Evolutionary conservation across 2,329 filamentous ascomycete species (phyloP).

Genomic region (Talaromyces amestolkiae): DNA sequence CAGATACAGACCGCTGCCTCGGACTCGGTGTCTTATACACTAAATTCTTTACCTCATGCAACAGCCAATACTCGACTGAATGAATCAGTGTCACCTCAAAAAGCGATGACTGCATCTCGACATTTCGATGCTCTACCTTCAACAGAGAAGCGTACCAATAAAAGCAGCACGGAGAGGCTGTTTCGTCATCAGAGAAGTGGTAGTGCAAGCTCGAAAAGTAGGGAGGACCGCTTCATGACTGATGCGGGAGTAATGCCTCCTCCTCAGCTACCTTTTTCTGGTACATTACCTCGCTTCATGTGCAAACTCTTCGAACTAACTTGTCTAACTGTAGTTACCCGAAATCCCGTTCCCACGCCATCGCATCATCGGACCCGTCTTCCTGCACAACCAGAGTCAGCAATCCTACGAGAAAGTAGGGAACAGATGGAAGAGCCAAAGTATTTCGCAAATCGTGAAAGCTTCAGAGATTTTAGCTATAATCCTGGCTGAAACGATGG

Average conservation of each 20-base stretch:
- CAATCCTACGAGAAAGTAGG: slow-evolving; percentile 3
- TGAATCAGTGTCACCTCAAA: slow-evolving; percentile 26
- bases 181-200: slow-evolving; percentile 42
- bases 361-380: slow-evolving; percentile 22
- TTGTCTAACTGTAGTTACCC: background rate
- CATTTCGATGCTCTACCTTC: slow-evolving; percentile 22
- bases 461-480: slow-evolving; percentile 11
- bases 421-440: slow-evolving; percentile 1
- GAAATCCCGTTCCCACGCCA: slow-evolving; percentile 12
- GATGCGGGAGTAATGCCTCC: slow-evolving; percentile 33
- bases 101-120: slow-evolving; percentile 22
- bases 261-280: slow-evolving; percentile 23
- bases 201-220: slow-evolving; percentile 36
- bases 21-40: slow-evolving; percentile 49
- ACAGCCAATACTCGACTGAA: slow-evolving; percentile 16
- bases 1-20: slow-evolving; percentile 57
- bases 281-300: slow-evolving; percentile 4
- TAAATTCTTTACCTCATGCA: slow-evolving; percentile 37
- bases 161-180: slow-evolving; percentile 36
- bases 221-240: slow-evolving; percentile 22
- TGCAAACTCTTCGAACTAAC: background rate
- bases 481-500: slow-evolving; percentile 11
- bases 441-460: background rate
- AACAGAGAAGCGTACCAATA: slow-evolving; percentile 21
- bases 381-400: slow-evolving; percentile 12